Base-by-base conservation (phyloP, 2,329 filamentous ascomycete genomes). In the Stylonectria norvegica region DNA sequence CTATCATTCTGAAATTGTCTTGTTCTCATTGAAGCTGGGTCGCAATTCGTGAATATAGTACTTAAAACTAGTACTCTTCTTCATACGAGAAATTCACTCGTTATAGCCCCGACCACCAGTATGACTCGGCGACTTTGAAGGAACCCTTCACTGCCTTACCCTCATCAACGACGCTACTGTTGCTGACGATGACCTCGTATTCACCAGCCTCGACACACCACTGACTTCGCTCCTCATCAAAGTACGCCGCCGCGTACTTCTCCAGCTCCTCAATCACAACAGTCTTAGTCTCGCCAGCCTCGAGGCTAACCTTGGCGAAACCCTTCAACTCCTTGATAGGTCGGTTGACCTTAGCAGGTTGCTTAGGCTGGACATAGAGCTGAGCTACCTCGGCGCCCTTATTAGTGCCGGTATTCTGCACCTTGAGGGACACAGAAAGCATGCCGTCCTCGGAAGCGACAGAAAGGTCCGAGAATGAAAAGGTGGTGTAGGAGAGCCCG, bases 401-500 rank as follows among this genome's bases (percentile, higher is more conserved):
- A 10, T 68, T 47, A 4, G 52, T 42, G n/a, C 85, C 85, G 0
- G 71, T 79, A 59, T 89, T 89, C 32, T 69, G 72, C 3, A 89
- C 61, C 0, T 67, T 70, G 4, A 81, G 64, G 0, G 65, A 67
- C 3, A 78, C 73, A 3, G 65, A 58, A 3, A 73, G 56, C 42
- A 76, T 69, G 43, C 68, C 71, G 15, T 78, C 69, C 0, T 50
- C 48, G n/a, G 70, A 66, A 1, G 63, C 58, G 15, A 79, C 68
- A 2, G 60, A 59, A 9, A 83, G 66, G 28, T 74, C 67, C 1
- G 70, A 75, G 50, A 76, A 73, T 8, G 61, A 52, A 59, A 91
- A 91, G 0, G 69, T 79, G 0, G 86, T 89, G 64, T 90, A 93
- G 12, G 83, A 86, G 2, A 93, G 71, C 2, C 88, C 88, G 56